phyloP scores from a whole-genome alignment of 352 stramenopile species.

The Globisporangium sylvaticum region DNA sequence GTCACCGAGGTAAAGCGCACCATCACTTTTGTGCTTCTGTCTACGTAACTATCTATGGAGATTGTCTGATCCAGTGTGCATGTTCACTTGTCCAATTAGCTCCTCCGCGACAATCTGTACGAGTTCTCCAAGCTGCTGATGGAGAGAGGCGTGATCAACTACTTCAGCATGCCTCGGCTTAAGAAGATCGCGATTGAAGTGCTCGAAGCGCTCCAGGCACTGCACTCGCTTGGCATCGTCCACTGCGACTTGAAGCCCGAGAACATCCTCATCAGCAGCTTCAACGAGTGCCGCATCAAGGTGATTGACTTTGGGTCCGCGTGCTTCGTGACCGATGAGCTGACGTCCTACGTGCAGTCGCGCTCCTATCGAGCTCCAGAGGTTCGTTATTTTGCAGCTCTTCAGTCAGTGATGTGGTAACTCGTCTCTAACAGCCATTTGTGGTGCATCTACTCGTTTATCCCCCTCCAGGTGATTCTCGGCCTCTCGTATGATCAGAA shows the following conservation, averaged over 20 bases:
- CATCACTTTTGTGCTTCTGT: background rate
- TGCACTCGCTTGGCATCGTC: constrained; percentile 91
- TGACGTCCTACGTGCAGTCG: constrained; percentile 97
- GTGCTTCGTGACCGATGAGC: constrained; percentile 92
- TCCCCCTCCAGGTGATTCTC: constrained; percentile 85
- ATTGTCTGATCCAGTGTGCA: background rate
- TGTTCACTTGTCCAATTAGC: constrained; percentile 20
- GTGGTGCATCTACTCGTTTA: background rate
- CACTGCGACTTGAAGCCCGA: constrained; percentile 99
- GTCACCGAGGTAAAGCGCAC: constrained; percentile 90
- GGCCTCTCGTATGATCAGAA: constrained; percentile 88
- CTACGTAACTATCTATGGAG: background rate
- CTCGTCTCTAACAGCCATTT: background rate
- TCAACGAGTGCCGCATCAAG: constrained; percentile 91
- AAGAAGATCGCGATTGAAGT: constrained; percentile 96
- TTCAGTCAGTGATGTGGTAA: background rate
- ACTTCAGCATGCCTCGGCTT: constrained; percentile 93
- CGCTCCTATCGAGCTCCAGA: constrained; percentile 97
- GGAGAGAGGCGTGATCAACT: constrained; percentile 81
- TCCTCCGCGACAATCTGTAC: constrained; percentile 97
- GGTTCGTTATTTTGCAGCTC: constrained; percentile 54
- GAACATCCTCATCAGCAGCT: constrained; percentile 92
- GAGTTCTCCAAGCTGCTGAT: constrained; percentile 92
- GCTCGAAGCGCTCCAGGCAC: constrained; percentile 82
- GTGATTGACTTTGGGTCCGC: constrained; percentile 99